Evolutionary conservation across 257 asterid genomes (phyloP), one percentile per base, ranked within the genome.

Genomic region (Salvia miltiorrhiza): DNA sequence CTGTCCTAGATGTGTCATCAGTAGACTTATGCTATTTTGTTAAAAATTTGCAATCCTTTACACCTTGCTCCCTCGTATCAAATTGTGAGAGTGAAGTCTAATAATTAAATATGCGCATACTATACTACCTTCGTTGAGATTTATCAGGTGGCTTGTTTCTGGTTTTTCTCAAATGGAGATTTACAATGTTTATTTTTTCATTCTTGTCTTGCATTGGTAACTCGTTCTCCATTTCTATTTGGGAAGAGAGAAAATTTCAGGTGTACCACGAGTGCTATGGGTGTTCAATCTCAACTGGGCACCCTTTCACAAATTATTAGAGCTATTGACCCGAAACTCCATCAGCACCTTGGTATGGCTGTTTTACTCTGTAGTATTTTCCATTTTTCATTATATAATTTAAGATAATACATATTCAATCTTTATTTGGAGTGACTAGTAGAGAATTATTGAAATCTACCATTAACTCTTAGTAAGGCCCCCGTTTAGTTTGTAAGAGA

Each of bases 261-360:
- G 82, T 84, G 95, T 85, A 87, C 82, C 50, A 26, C 90, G 79
- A 87, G 76, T 75, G 86, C 95, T 49, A 81, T 93, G 83, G 98
- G 98, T 28, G 98, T 93, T 79, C 96, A 90, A 81, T 72, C 97
- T 74, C 98, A 93, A 82, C 86, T 93, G 69, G 78, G 90, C 54
- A 87, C 90, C 65, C 92, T 93, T 49, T 79, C 87, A 33, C 96
- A 88, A 76, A 86, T 93, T 78, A 85, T 90, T 73, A 90, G 87
- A 84, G 83, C 92, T 54, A 83, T 93, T 55, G 93, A 93, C 63
- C 98, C 98, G 11, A 93, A 88, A 84, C 95, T 93, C 75, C 98
- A 93, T 78, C 93, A 77, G 54, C 98, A 86, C 85, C 93, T 93
- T 50, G 98, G 98, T 93, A 90, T 53, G 84, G 4, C 53, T 76